phyloP scores from a whole-genome alignment of 2,329 filamentous ascomycete species.

The Taxawa tesnikishii region DNA sequence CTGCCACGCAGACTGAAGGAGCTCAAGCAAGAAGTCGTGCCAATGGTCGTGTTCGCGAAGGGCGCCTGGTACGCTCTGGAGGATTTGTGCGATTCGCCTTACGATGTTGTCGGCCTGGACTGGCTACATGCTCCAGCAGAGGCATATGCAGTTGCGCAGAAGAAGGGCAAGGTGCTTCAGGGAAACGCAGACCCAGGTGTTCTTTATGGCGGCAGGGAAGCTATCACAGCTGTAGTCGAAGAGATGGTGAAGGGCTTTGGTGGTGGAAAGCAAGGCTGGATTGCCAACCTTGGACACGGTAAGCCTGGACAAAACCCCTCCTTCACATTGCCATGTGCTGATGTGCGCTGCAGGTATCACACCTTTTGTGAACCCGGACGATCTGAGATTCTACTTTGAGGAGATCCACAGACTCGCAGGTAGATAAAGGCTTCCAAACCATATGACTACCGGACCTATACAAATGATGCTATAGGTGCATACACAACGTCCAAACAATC shows the following conservation, averaged over 20 bases:
- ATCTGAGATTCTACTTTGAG: constrained; percentile 85
- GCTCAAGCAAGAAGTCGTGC: constrained; percentile 66
- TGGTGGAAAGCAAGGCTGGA: constrained; percentile 82
- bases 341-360: constrained; percentile 59
- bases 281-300: constrained; percentile 93
- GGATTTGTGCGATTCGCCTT: constrained; percentile 73
- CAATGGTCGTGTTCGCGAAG: constrained; percentile 97
- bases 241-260: constrained; percentile 80
- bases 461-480: constrained; percentile 19
- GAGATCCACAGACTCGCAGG: constrained; percentile 57
- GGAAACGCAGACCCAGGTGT: constrained; percentile 94
- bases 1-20: constrained; percentile 64
- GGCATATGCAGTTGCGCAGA: constrained; percentile 61
- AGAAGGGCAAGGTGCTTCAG: constrained; percentile 69
- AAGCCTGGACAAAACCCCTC: constrained; percentile 21
- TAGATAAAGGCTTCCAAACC: constrained; percentile 19
- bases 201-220: constrained; percentile 69
- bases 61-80: constrained; percentile 93
- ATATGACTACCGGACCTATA: constrained; percentile 11
- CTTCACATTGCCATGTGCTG: constrained; percentile 6
- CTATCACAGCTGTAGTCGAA: constrained; percentile 72
- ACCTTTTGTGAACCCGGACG: constrained; percentile 84
- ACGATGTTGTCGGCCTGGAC: constrained; percentile 88
- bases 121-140: constrained; percentile 86
- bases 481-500: constrained; percentile 13